Evolutionary conservation across 2,329 filamentous ascomycete genomes (phyloP).

Genomic region (Cadophora sp.): DNA sequence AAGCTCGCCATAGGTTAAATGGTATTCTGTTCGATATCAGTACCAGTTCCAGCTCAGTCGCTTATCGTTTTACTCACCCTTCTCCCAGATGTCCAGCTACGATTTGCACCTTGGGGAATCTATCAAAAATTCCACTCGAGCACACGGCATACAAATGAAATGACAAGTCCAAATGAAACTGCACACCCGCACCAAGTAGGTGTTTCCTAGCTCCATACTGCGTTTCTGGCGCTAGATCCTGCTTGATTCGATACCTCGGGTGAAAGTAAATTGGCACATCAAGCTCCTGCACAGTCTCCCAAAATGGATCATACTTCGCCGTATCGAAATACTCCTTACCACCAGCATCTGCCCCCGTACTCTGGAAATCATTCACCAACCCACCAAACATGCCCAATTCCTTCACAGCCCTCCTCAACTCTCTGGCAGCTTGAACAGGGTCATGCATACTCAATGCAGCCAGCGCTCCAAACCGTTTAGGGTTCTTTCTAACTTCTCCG

Average conservation of each 20-base stretch:
- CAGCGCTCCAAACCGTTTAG: conserved; percentile 54
- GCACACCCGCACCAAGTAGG: conserved; percentile 64
- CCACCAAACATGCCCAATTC: conserved; percentile 66
- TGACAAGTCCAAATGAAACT: conserved; percentile 62
- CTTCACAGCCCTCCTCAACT: conserved; percentile 58
- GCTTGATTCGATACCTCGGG: conserved; percentile 49
- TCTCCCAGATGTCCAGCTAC: conserved; percentile 57
- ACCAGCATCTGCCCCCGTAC: conserved; percentile 59
- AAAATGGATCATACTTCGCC: conserved; percentile 66
- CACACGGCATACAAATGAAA: conserved; percentile 61
- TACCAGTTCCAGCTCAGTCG: conserved; percentile 7
- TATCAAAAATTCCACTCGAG: conserved; percentile 57
- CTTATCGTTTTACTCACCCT: conserved; percentile 38
- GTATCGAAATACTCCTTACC: conserved; percentile 70
- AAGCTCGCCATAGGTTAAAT: conserved; percentile 57
- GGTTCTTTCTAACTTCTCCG: conserved; percentile 34
- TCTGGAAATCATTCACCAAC: conserved; percentile 67
- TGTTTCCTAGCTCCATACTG: conserved; percentile 64
- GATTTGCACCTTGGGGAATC: conserved; percentile 53
- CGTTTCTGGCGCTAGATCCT: conserved; percentile 52
- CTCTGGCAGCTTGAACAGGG: conserved; percentile 55
- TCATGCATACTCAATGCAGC: conserved; percentile 61
- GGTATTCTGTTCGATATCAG: conserved; percentile 43
- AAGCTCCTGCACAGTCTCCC: conserved; percentile 61
- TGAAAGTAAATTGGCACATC: conserved; percentile 71